A percentile compares a stretch with the other conserved stretches of the same genome.
Conservation (phyloP, 768 basidiomycete species). For the Termitomyces heimii region DNA sequence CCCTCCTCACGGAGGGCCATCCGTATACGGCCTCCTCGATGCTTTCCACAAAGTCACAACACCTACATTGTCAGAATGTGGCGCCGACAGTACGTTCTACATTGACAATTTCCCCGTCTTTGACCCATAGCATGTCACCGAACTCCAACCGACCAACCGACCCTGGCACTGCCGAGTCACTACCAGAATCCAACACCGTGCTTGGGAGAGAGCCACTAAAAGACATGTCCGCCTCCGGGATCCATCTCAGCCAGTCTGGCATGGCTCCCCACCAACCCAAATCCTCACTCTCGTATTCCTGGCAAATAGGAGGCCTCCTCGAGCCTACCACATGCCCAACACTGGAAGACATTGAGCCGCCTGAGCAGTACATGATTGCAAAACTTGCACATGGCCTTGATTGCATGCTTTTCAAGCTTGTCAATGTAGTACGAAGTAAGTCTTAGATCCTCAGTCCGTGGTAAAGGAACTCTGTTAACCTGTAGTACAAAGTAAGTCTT, state of each 20-base stretch:
- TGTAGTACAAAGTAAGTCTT: too few relatives aligned
- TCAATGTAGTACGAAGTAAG: too few relatives aligned
- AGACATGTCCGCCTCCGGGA: too few relatives aligned
- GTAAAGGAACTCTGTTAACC: too few relatives aligned
- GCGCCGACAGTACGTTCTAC: slow-evolving; percentile 15
- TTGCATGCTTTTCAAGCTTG: slow-evolving; percentile 55
- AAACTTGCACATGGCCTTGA: slow-evolving; percentile 61
- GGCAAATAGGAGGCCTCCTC: slow-evolving; percentile 29
- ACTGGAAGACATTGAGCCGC: slow-evolving; percentile 33
- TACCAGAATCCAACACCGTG: background rate
- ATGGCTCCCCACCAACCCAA: background rate
- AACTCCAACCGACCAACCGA: background rate
- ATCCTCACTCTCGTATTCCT: slow-evolving; percentile 15
- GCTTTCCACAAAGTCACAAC: background rate
- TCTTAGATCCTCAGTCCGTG: too few relatives aligned
- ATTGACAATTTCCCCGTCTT: background rate
- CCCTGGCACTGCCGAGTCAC: background rate
- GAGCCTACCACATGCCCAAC: slow-evolving; percentile 13
- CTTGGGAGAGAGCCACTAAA: background rate
- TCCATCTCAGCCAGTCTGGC: background rate
- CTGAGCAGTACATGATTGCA: slow-evolving; percentile 50
- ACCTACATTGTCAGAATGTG: slow-evolving; percentile 10
- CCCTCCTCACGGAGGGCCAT: too few relatives aligned
- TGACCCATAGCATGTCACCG: background rate
- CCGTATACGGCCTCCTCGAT: background rate